Conservation (phyloP, 2,329 filamentous ascomycete genomes). For the Xylaria arbuscula region DNA sequence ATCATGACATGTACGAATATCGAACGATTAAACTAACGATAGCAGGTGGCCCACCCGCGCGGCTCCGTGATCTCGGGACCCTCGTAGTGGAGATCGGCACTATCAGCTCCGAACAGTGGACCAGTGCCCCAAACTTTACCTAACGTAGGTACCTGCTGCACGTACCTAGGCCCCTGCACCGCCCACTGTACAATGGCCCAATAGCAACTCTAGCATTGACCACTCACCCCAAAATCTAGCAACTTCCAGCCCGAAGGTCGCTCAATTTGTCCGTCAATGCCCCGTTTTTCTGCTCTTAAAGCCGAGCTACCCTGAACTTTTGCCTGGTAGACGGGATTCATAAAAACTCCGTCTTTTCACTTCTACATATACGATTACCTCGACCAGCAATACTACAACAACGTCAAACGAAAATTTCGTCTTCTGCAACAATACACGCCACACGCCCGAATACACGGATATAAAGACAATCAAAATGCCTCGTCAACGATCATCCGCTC, state of each 20-base stretch:
- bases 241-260: slow-evolving; percentile 29
- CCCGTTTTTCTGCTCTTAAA: slow-evolving; percentile 35
- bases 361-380: background rate
- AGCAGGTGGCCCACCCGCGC: background rate
- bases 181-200: background rate
- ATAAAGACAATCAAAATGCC: slow-evolving; percentile 66
- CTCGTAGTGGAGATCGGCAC: slow-evolving; percentile 11
- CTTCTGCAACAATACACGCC: background rate
- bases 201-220: slow-evolving; percentile 23
- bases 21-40: slow-evolving; percentile 1
- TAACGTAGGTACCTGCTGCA: background rate
- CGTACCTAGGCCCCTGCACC: background rate
- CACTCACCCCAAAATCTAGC: slow-evolving; percentile 30
- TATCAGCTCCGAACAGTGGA: background rate
- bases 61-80: slow-evolving; percentile 1
- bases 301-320: slow-evolving; percentile 31
- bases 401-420: background rate
- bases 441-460: background rate
- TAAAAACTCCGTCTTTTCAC: background rate
- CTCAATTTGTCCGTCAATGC: slow-evolving; percentile 25
- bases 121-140: background rate
- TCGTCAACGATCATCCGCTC: slow-evolving; percentile 78
- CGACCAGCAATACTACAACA: background rate
- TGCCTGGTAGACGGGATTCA: background rate
- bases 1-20: slow-evolving; percentile 11